phyloP scores from a whole-genome alignment of 106 monocot genomes.

The Dendrobium officinale region DNA sequence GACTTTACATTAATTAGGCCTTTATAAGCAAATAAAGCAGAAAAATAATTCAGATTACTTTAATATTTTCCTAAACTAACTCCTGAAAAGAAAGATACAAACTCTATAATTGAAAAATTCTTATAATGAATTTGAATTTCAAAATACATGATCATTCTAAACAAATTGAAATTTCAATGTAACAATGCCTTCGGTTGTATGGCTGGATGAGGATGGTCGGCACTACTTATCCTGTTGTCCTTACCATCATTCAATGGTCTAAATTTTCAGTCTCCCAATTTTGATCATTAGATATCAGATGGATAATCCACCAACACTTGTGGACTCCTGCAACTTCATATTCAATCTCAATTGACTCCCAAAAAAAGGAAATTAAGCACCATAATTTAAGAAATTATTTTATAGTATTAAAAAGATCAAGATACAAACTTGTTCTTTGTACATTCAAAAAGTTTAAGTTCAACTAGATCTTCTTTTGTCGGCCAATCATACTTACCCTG shows the following conservation, averaged over 20 bases:
- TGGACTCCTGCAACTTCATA: neutral
- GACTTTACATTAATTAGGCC: no score
- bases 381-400: no score
- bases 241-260: neutral
- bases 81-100: no score
- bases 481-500: no score
- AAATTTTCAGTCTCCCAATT: neutral
- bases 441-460: no score
- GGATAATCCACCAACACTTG: neutral
- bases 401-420: no score
- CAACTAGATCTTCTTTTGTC: no score
- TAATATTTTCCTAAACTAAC: no score
- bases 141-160: neutral
- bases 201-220: neutral
- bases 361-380: no score
- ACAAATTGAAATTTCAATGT: neutral
- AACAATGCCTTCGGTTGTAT: neutral
- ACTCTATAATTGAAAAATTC: neutral
- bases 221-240: neutral
- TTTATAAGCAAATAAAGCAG: no score
- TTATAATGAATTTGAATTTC: neutral
- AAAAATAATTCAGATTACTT: no score
- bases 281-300: neutral
- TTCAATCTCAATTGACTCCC: neutral
- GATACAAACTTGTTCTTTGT: no score